phyloP scores from a whole-genome alignment of 306 rosid genomes.

The Prunus mume region DNA sequence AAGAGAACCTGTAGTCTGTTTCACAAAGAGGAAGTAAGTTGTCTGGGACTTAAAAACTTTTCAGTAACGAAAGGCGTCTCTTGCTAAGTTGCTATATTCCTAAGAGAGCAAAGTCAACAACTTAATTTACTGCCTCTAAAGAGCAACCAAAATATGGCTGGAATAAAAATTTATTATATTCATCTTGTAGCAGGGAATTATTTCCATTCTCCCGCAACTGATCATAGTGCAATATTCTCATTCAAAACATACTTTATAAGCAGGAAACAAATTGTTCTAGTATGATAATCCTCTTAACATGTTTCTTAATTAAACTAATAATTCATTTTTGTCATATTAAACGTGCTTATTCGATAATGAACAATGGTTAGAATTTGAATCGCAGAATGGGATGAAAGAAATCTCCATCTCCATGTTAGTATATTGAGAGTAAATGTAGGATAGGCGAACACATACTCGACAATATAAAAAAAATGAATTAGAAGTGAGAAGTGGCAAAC shows the following conservation, averaged over 20 bases:
- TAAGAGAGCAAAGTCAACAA: background rate
- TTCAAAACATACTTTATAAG: background rate
- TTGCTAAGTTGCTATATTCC: background rate
- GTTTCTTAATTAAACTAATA: background rate
- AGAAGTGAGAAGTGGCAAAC: constrained; percentile 36
- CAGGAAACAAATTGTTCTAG: no score
- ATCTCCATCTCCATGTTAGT: background rate
- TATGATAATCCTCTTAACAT: no score
- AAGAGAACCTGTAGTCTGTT: constrained; percentile 87
- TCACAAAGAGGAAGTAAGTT: constrained; percentile 7
- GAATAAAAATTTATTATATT: no score
- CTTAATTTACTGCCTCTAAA: no score
- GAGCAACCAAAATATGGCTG: no score
- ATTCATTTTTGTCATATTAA: background rate
- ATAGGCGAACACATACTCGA: background rate
- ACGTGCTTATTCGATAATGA: background rate
- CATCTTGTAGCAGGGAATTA: no score
- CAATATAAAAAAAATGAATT: background rate
- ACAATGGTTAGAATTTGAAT: background rate
- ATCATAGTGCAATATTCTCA: background rate
- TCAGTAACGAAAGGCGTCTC: background rate
- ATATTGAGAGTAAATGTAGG: background rate
- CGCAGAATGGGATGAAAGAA: background rate
- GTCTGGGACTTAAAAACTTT: background rate
- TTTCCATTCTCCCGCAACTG: background rate